Base-by-base conservation (phyloP, 202 grass and related monocot genomes). In the Hordeum pubiflorum region DNA sequence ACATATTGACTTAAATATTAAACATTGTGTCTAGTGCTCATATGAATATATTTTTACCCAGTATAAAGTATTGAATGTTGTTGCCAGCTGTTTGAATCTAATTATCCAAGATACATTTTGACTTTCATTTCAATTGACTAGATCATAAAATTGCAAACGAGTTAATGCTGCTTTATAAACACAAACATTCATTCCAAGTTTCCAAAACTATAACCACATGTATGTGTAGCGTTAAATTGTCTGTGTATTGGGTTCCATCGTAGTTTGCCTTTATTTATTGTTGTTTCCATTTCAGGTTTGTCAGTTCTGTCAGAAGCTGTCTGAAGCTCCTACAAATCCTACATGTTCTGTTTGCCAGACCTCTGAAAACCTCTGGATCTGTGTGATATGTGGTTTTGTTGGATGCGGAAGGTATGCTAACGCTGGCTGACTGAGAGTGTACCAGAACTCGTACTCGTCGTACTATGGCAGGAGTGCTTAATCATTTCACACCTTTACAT, bases 381-480 rank as follows among this genome's bases (percentile, higher is more conserved):
- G 95, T 83, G 80, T 98, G 22, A 94, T 98, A 52, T 98, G 95
- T 71, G 95, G 95, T 86, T 98, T 94, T 86, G 90, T 94, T 91
- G 95, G 95, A 73, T 98, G 95, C 6, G 95, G 95, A 93, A 91
- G 95, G 95, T 94, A 94, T 48, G 27, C n/a, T n/a, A 50, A 37
- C 12, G 23, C 56, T 10, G 41, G 26, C 36, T 32, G 8, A 72
- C 34, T 52, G 21, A 71, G 33, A 86, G 31, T 77, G 62, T 63
- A 31, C n/a, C 33, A 55, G 9, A 62, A 36, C 22, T 72, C 7
- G 15, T 10, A 41, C 0, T 15, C 9, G 26, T 8, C 34, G 13
- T 52, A 40, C 22, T 55, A 78, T 55, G 5, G 52, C 41, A 74
- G 58, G 17, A 36, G 62, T 15, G 44, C 0, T 71, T 14, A 44